Evolutionary conservation across 164 flowering plant genomes (phyloP).

Genomic region (Houttuynia cordata): DNA sequence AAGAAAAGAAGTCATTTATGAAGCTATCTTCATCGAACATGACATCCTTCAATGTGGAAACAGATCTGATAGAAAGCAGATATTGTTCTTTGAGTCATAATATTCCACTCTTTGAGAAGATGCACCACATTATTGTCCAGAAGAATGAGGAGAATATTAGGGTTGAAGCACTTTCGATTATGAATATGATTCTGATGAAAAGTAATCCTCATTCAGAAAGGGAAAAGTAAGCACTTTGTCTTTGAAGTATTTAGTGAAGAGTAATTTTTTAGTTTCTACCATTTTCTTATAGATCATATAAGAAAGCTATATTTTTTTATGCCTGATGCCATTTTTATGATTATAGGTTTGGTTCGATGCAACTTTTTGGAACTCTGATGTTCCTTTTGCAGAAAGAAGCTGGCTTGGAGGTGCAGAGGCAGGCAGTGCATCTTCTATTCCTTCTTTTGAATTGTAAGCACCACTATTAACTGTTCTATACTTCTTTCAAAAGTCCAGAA

Average conservation of each 20-base stretch:
- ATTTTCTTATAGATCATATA: not conserved
- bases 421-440: conserved; percentile 60
- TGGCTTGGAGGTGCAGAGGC: conserved; percentile 48
- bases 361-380: conserved; percentile 40
- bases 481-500: too few relatives aligned
- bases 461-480: not conserved
- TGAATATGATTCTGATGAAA: conserved; percentile 65
- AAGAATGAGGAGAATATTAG: conserved; percentile 31
- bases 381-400: conserved; percentile 47
- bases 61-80: conserved; percentile 3
- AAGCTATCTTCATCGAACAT: conserved; percentile 9
- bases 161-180: conserved; percentile 60
- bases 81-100: conserved; percentile 20
- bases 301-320: not conserved
- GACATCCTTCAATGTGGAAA: conserved; percentile 12
- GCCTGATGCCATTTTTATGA: conserved; percentile 11
- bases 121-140: conserved; percentile 35
- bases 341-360: conserved; percentile 46
- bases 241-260: not conserved
- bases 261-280: not conserved
- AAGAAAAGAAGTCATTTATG: conserved; percentile 9
- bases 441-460: conserved; percentile 75
- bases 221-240: conserved; percentile 43
- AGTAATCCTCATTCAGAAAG: conserved; percentile 49
- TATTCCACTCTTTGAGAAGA: conserved; percentile 43